A percentile compares a stretch with the other conserved stretches of the same genome.
Conservation (phyloP, 2,329 filamentous ascomycete species). For the Lasiodiplodia sp. region DNA sequence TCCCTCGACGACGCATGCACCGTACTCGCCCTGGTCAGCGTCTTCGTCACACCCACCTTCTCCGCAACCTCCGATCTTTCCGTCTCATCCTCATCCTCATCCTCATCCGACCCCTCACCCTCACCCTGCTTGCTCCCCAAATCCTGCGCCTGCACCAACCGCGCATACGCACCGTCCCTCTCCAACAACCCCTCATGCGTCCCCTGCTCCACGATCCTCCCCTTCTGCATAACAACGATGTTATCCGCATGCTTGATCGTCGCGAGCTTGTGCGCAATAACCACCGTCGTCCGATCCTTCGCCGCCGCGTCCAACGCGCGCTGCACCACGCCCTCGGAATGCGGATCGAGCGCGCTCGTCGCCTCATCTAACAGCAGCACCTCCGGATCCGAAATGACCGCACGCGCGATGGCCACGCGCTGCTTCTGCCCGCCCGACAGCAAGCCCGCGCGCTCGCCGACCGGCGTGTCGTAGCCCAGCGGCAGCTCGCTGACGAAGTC, state of each 20-base stretch:
- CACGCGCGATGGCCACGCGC: conserved; percentile 91
- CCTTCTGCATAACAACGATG: conserved; percentile 90
- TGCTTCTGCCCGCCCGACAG: conserved; percentile 96
- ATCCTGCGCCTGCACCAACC: conserved; percentile 46
- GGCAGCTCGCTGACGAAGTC: conserved; percentile 85
- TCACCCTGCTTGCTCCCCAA: conserved; percentile 20
- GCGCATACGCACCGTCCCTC: conserved; percentile 56
- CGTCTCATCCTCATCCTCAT: neutral
- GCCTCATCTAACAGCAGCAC: conserved; percentile 94
- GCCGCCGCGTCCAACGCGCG: conserved; percentile 88
- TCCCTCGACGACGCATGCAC: conserved; percentile 9
- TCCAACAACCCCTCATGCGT: conserved; percentile 82
- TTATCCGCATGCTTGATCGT: conserved; percentile 95
- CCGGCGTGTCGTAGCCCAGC: conserved; percentile 90
- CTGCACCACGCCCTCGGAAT: conserved; percentile 93
- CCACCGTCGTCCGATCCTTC: conserved; percentile 88
- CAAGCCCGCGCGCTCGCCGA: conserved; percentile 91
- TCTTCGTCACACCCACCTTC: neutral
- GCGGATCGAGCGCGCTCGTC: conserved; percentile 91
- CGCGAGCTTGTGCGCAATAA: conserved; percentile 92
- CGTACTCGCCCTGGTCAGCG: conserved; percentile 2
- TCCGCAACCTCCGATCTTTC: neutral
- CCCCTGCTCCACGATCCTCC: conserved; percentile 88
- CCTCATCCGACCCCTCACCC: neutral
- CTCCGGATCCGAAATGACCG: conserved; percentile 89